phyloP scores from a whole-genome alignment of 2,329 filamentous ascomycete species.

The Pseudocercospora vitis region DNA sequence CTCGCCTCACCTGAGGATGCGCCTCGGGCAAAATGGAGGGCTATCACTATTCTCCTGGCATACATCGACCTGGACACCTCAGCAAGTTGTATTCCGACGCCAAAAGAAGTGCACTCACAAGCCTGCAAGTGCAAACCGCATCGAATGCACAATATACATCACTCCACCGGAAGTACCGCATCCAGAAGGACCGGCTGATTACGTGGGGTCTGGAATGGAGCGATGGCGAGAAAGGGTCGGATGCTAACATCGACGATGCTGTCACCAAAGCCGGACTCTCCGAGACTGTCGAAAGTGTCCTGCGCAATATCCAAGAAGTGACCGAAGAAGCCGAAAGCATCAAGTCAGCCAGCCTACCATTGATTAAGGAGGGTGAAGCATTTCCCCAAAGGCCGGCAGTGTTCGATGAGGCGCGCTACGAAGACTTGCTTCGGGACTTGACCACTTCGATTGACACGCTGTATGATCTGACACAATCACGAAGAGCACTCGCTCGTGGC shows the following conservation, averaged over 20 bases:
- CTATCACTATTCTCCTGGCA: constrained; percentile 15
- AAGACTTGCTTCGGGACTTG: constrained; percentile 71
- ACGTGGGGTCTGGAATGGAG: constrained; percentile 82
- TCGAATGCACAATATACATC: constrained; percentile 67
- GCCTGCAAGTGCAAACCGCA: constrained; percentile 58
- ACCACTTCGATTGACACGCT: constrained; percentile 77
- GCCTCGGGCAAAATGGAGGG: constrained; percentile 14
- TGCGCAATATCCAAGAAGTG: constrained; percentile 78
- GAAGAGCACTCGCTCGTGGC: constrained; percentile 48
- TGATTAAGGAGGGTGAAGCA: constrained; percentile 35
- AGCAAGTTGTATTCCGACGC: constrained; percentile 78
- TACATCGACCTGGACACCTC: constrained; percentile 43
- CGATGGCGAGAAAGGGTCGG: constrained; percentile 62
- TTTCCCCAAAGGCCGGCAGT: constrained; percentile 49
- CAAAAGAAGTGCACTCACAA: constrained; percentile 65
- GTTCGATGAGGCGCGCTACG: constrained; percentile 67
- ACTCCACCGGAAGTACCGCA: constrained; percentile 73
- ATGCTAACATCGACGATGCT: constrained; percentile 72
- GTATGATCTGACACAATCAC: constrained; percentile 71
- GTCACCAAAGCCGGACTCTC: constrained; percentile 67
- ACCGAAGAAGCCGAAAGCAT: constrained; percentile 73
- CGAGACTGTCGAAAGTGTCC: constrained; percentile 74
- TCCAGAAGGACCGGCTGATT: constrained; percentile 75
- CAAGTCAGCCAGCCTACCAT: constrained; percentile 49
- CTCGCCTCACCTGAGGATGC: constrained; percentile 5